Percentiles rank a stretch among this genome's conserved stretches.
Evolutionary conservation across 2,329 filamentous ascomycete species (phyloP).

Genomic region (Exserohilum rostratum): DNA sequence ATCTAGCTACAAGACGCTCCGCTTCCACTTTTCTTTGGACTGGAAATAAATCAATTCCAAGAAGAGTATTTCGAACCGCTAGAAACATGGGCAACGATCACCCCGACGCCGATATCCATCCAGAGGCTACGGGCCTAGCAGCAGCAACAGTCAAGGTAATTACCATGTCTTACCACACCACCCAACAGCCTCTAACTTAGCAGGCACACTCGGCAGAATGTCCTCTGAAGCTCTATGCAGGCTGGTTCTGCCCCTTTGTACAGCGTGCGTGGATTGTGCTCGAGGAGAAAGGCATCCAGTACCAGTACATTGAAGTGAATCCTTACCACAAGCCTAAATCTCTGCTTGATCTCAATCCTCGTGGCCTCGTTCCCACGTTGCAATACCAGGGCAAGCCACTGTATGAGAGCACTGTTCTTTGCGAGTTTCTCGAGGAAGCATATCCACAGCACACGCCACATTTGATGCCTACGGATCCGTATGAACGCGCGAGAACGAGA

Average conservation of each 20-base stretch:
- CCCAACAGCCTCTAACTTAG: not conserved
- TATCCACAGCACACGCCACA: constrained; percentile 59
- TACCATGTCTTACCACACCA: not conserved
- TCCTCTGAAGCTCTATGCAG: constrained; percentile 69
- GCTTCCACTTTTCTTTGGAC: not conserved
- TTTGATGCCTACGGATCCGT: constrained; percentile 67
- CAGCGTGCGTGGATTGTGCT: constrained; percentile 76
- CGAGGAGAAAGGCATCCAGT: constrained; percentile 73
- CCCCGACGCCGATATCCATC: constrained; percentile 45
- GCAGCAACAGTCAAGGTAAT: constrained; percentile 37
- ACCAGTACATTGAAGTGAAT: constrained; percentile 74
- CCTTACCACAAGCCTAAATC: constrained; percentile 74
- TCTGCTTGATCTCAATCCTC: constrained; percentile 74
- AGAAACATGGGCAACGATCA: constrained; percentile 41
- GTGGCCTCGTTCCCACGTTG: constrained; percentile 76
- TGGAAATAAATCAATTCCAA: not conserved
- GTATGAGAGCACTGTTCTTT: constrained; percentile 75
- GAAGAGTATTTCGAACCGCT: not conserved
- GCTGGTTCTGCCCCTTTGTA: constrained; percentile 74
- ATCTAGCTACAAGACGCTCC: too few relatives aligned
- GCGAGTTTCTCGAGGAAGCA: constrained; percentile 77
- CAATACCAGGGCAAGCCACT: constrained; percentile 63
- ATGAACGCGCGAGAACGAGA: constrained; percentile 67
- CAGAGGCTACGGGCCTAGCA: constrained; percentile 43
- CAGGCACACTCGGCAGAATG: constrained; percentile 51